Evolutionary conservation across 1,139 yeast genomes (phyloP).

Genomic region (Yamadazyma mexicana): DNA sequence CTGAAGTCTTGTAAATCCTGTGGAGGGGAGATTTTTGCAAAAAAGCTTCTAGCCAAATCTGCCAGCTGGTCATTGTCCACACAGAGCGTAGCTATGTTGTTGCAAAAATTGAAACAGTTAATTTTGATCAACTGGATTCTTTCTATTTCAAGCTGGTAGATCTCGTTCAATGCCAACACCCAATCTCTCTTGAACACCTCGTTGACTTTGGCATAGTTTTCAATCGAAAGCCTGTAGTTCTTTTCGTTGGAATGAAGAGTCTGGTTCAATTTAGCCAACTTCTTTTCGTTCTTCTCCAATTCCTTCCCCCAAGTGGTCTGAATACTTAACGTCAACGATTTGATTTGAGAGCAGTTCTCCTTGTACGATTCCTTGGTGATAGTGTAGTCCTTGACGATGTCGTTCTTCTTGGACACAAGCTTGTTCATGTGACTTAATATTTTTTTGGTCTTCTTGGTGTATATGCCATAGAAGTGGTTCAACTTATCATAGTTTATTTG

Average conservation of each 20-base stretch:
- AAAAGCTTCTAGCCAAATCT: conserved; percentile 63
- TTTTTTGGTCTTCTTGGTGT: conserved; percentile 31
- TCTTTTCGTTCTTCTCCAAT: conserved; percentile 63
- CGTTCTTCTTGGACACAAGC: conserved; percentile 26
- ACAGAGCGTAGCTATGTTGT: conserved; percentile 72
- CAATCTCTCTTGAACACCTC: conserved; percentile 80
- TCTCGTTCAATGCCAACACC: conserved; percentile 64
- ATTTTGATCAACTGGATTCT: conserved; percentile 74
- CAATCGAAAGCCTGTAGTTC: conserved; percentile 60
- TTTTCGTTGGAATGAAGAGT: conserved; percentile 49
- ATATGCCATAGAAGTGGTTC: conserved; percentile 29
- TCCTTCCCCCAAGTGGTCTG: conserved; percentile 81
- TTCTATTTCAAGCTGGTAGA: conserved; percentile 77
- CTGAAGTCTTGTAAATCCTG: conserved; percentile 62
- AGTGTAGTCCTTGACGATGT: conserved; percentile 32
- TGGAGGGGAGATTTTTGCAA: conserved; percentile 68
- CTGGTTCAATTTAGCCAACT: conserved; percentile 55
- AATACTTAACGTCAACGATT: conserved; percentile 60
- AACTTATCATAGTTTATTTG: conserved; percentile 37
- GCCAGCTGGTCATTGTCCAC: conserved; percentile 77
- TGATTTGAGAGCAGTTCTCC: conserved; percentile 57
- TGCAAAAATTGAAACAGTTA: conserved; percentile 82
- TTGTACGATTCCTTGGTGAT: conserved; percentile 57
- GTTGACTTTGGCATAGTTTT: conserved; percentile 63
- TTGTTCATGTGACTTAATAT: conserved; percentile 40